Evolutionary conservation across 768 basidiomycete genomes (phyloP), one percentile per base, ranked within the genome.

Genomic region (Collybia sp.): DNA sequence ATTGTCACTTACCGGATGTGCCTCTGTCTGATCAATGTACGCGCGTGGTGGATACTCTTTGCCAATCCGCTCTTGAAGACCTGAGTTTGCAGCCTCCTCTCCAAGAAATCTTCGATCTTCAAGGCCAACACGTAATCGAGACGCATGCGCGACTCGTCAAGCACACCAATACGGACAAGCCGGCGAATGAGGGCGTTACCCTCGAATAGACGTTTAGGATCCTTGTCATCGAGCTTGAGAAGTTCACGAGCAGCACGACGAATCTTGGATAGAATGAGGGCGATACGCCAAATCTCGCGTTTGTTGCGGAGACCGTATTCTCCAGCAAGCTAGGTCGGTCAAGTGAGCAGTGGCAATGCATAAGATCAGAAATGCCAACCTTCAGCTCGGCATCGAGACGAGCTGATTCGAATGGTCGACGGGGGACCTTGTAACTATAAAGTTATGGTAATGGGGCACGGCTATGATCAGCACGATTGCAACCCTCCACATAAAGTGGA

Each of bases 271-370:
- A 99, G 86, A 68, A 84, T 85, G 63, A 99, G 86, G 67, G 92
- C 84, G 70, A 99, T 98, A 64, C 96, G 91, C 96, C 95, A 99
- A 77, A 98, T 96, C 76, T 99, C 96, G 67, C 95, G 89, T 81
- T 99, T 99, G 89, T 97, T 98, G 70, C 94, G 90, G 67, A 98
- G 91, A 69, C 96, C 96, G 79, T 94, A 98, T 75, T 99, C 96
- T 72, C 96, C 95, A 44, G 94, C 95, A 71, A 98, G 94, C 95
- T 96, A 59, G 34, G n/a, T 12, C 44, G 12, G 36, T 32, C 18
- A 33, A 43, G 20, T 13, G 16, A 44, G 6, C 19, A 3, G 32
- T 37, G n/a, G 33, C 4, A 36, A 42, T 33, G 40, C 20, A 11
- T 12, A 37, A 36, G 45, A 25, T 18, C n/a, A 44, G 30, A 50